Conservation (phyloP, 768 basidiomycete genomes). For the Rubroboletus satanas region DNA sequence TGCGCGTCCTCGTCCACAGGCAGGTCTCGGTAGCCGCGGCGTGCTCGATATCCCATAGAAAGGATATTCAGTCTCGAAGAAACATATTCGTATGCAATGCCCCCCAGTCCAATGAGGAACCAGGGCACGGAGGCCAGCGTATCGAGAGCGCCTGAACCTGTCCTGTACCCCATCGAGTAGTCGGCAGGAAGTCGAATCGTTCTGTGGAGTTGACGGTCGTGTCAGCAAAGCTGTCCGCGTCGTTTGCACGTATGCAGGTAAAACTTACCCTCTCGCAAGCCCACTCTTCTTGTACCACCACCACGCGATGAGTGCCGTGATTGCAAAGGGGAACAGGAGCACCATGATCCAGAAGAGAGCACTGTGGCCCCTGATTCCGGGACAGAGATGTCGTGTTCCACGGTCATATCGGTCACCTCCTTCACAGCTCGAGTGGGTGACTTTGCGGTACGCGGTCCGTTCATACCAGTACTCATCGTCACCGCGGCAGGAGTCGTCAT, state of each 20-base stretch:
- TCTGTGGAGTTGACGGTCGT: conserved; percentile 33
- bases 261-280: conserved; percentile 65
- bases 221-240: conserved; percentile 1
- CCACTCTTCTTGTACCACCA: conserved; percentile 82
- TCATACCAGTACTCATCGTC: conserved; percentile 88
- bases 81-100: conserved; percentile 69
- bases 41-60: conserved; percentile 39
- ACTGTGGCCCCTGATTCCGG: conserved; percentile 71
- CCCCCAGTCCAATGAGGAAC: conserved; percentile 77
- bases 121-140: conserved; percentile 88
- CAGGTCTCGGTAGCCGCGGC: conserved; percentile 71
- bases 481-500: conserved; percentile 59
- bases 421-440: conserved; percentile 83
- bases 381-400: conserved; percentile 73
- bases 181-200: conserved; percentile 73
- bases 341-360: conserved; percentile 83
- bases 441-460: conserved; percentile 85
- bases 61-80: conserved; percentile 42
- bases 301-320: conserved; percentile 72
- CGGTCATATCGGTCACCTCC: conserved; percentile 77
- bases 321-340: conserved; percentile 67
- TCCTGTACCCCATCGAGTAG: conserved; percentile 29
- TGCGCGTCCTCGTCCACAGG: conserved; percentile 88
- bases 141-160: conserved; percentile 50
- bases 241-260: background rate